Percentiles rank a stretch among this genome's conserved stretches.
Conservation (phyloP, 2,329 filamentous ascomycete genomes). For the Penicillium glabrum region DNA sequence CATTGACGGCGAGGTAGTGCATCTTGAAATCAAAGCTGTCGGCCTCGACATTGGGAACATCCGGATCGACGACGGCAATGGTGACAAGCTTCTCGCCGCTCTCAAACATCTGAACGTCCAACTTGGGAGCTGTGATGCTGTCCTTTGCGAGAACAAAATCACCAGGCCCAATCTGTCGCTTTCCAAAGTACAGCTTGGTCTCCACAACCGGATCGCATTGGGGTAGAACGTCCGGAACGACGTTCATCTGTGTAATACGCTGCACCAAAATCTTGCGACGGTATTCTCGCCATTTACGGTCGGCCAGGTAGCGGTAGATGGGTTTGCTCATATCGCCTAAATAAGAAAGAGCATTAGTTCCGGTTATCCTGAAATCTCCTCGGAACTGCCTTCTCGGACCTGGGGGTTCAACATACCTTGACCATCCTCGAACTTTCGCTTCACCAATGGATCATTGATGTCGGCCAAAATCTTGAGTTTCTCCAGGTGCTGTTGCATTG, state of each 20-base stretch:
- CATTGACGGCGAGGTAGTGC: conserved; percentile 80
- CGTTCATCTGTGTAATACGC: conserved; percentile 80
- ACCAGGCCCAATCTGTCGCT: conserved; percentile 69
- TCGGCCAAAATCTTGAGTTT: conserved; percentile 84
- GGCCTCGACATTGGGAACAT: conserved; percentile 75
- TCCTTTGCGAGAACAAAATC: conserved; percentile 72
- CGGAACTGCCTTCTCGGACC: neutral
- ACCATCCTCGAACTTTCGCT: conserved; percentile 91
- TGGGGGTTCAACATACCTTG: conserved; percentile 59
- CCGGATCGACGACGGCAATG: conserved; percentile 82
- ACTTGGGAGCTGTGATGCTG: conserved; percentile 70
- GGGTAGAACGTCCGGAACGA: conserved; percentile 85
- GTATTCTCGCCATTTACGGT: conserved; percentile 84
- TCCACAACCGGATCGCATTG: conserved; percentile 75
- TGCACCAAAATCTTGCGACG: conserved; percentile 77
- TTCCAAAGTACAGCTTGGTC: conserved; percentile 77
- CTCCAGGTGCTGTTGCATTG: conserved; percentile 72
- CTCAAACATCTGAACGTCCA: conserved; percentile 84
- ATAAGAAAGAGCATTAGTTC: conserved; percentile 9
- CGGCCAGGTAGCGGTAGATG: conserved; percentile 87
- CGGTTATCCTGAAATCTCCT: neutral
- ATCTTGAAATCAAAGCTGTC: conserved; percentile 79
- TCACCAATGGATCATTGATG: conserved; percentile 91
- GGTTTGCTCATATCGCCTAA: conserved; percentile 93
- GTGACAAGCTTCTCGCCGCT: conserved; percentile 78